These are phyloP conservation scores for Kickxella alabastrina DNA, from an alignment of 192 early-diverging fungal genomes.

Conservation along the genomic window DNA sequence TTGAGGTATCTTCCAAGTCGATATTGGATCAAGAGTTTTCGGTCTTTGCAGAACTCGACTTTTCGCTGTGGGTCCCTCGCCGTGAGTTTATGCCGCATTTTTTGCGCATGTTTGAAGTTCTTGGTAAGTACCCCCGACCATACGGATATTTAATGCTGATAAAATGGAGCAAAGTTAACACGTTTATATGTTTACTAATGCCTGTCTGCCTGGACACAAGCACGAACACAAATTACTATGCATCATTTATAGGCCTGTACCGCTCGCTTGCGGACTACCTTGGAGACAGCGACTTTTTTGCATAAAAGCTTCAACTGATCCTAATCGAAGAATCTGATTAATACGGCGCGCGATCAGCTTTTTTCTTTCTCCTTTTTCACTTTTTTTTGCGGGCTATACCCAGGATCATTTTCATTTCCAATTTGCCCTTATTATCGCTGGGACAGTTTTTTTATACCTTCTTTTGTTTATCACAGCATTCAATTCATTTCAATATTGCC, in stretches of 20 bases:
- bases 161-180: neutral
- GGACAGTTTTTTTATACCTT: neutral
- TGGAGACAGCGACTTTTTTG: constrained; percentile 18
- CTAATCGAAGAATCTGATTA: neutral
- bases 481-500: no score
- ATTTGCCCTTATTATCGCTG: neutral
- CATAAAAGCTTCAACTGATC: neutral
- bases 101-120: constrained; percentile 68
- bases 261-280: constrained; percentile 32
- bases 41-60: constrained; percentile 87
- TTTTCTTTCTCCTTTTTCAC: no score
- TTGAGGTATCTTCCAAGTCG: constrained; percentile 73
- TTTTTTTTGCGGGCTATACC: neutral
- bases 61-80: constrained; percentile 80
- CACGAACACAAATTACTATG: no score
- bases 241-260: constrained; percentile 14
- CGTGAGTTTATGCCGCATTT: constrained; percentile 93
- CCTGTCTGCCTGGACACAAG: no score
- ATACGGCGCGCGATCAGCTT: no score
- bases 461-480: neutral
- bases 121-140: constrained; percentile 39
- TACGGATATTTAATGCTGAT: neutral
- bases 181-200: no score
- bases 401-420: neutral
- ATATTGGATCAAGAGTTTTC: constrained; percentile 87